Base-by-base conservation (phyloP, 305 asterid species). In the Plantago rigida region DNA sequence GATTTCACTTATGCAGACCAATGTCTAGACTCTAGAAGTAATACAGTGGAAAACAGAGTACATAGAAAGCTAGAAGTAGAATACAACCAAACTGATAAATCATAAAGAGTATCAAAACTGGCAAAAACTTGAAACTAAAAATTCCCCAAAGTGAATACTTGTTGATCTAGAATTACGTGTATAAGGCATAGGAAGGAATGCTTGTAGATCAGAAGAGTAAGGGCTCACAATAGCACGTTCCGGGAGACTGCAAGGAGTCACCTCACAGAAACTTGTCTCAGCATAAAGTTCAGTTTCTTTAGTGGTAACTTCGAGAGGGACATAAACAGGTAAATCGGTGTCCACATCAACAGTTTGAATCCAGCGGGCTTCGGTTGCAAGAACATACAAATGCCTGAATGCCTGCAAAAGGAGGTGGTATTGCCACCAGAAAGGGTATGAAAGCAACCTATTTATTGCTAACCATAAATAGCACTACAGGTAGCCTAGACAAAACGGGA, bases 291-390 rank as follows among this genome's bases (percentile, higher is more conserved):
- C 91, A 39, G 95, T 88, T 80, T 92, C 99, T 60, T 71, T 75
- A 56, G 74, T 75, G 57, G 97, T 86, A 71, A 92, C 79, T 77
- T 92, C 97, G 56, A 88, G 84, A 73, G 99, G 99, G 63, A 81
- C 94, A 63, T 92, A 92, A 65, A 83, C 96, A 57, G 99, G 97
- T 78, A 92, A 79, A 63, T 90, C 86, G 36, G 95, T 81, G 82
- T 92, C 97, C 59, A 88, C 97, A 65, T 86, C 97, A 71, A 92
- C 84, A 59, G 99, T 92, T 69, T 92, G 99, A 79, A 92, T 77
- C 91, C 96, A 88, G 22, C 99, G 95, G 69, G 94, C 97, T 86
- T 92, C 99, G 42, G 95, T 82, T 61, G 96, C 96, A 74, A 92
- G 93, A 69, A 88, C 96, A 79, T 92, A 88, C 75, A 92, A 83